Evolutionary conservation across 306 rosid species (phyloP), one percentile per base, ranked within the genome.

Genomic region (Oemleria cerasiformis): DNA sequence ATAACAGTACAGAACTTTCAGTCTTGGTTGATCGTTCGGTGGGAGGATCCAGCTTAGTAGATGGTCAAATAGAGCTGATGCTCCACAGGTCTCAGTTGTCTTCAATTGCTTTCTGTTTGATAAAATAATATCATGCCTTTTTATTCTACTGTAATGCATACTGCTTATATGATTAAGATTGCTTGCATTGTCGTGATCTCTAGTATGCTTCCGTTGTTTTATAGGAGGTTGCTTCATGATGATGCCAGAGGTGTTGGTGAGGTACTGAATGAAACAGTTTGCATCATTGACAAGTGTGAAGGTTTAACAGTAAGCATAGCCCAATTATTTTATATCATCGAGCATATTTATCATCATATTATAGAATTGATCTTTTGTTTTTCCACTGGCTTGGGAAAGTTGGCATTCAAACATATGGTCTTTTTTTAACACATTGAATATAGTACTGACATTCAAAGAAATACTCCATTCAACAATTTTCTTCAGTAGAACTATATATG

Each of bases 181-280:
- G 25, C 54, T 63, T 61, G 57, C 39, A 9, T 12, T 64, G 19
- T 25, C 76, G 21, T 67, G 49, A 74, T 25, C 73, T 63, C 68
- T 40, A 40, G 65, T 19, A 25, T 45, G 65, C 70, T 75, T 61
- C 72, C n/a, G 60, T 67, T n/a, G 12, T 45, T 63, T 16, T 50
- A 14, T 83, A 90, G 96, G 96, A 86, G 98, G 79, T 71, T 92
- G 65, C 61, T 84, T 67, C 59, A 58, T 72, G 98, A 92, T 76
- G 98, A 92, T 67, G 25, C 72, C 58, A 83, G 92, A 83, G 98
- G 98, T n/a, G 98, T 92, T 53, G 89, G 23, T 15, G 98, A 92
- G 85, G 82, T 81, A 48, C 82, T 92, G 57, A 90, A 92, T 67
- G 96, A 90, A 83, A 90, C 88, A 69, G 91, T 82, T 76, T 92